Evolutionary conservation across 148 eudicot genomes (phyloP).

Genomic region (Camellia japonica): DNA sequence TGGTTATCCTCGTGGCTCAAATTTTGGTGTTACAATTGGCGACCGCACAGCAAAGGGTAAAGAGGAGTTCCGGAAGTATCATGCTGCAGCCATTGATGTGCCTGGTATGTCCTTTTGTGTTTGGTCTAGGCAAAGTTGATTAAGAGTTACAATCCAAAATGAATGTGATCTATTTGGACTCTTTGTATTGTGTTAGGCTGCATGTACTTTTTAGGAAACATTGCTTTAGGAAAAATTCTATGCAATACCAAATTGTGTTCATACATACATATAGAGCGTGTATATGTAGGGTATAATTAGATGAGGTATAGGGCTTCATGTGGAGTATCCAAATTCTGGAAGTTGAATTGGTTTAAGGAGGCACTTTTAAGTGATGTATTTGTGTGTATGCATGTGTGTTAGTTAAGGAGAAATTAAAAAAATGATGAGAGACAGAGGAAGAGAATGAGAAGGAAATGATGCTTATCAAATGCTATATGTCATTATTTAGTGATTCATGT

Average conservation of each 20-base stretch:
- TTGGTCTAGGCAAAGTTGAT: not conserved
- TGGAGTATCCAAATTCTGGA: not conserved
- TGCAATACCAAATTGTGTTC: not conserved
- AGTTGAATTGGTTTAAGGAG: not conserved
- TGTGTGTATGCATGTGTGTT: not conserved
- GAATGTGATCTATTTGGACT: not conserved
- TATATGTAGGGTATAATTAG: not conserved
- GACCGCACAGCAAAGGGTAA: conserved; percentile 76
- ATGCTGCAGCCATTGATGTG: conserved; percentile 87
- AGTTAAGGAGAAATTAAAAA: not conserved
- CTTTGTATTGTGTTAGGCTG: not conserved
- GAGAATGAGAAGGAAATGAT: not conserved
- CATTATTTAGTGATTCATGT: not conserved
- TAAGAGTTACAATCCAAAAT: not conserved
- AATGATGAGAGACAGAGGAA: not conserved
- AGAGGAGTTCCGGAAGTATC: conserved; percentile 87
- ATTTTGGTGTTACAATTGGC: conserved; percentile 79
- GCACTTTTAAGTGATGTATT: not conserved
- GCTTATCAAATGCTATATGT: not conserved
- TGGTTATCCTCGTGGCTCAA: conserved; percentile 92
- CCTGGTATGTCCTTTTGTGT: conserved; percentile 51
- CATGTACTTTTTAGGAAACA: not conserved
- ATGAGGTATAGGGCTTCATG: too few species aligned
- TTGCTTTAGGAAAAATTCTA: not conserved
- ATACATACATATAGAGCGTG: not conserved